These are phyloP conservation scores for Pyrus hybrid DNA, from an alignment of 331 rosid genomes.

Conservation along the genomic window DNA sequence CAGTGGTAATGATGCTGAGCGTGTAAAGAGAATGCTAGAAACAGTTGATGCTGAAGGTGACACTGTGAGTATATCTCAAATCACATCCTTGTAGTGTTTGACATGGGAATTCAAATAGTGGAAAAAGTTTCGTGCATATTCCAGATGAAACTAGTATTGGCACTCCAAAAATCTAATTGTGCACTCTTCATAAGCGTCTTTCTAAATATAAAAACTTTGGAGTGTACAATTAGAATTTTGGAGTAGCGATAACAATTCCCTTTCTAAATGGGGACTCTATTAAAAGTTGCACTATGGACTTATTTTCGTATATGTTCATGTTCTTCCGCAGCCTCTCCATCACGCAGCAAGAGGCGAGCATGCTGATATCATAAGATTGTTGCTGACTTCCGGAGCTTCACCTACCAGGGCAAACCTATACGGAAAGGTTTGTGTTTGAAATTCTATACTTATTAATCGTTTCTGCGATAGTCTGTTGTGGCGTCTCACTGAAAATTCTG, in stretches of 20 bases:
- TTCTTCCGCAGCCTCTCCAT: slow-evolving; percentile 71
- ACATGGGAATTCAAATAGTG: background rate
- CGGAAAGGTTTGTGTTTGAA: slow-evolving; percentile 49
- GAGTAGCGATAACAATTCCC: too few relatives aligned
- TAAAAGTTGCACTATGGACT: background rate
- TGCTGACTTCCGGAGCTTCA: slow-evolving; percentile 63
- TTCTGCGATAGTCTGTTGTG: background rate
- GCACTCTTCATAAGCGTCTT: too few relatives aligned
- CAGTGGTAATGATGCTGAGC: slow-evolving; percentile 35
- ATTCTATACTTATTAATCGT: background rate
- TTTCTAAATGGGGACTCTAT: background rate
- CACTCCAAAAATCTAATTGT: too few relatives aligned
- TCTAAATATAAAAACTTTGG: too few relatives aligned
- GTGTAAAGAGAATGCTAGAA: slow-evolving; percentile 67
- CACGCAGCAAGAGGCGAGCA: slow-evolving; percentile 93
- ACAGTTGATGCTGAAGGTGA: slow-evolving; percentile 89
- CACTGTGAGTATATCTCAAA: slow-evolving; percentile 50
- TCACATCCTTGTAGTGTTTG: background rate
- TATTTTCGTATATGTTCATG: background rate
- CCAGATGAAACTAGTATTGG: too few relatives aligned
- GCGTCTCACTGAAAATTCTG: slow-evolving; percentile 10
- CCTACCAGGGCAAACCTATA: slow-evolving; percentile 46
- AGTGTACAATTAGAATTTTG: too few relatives aligned
- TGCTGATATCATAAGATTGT: slow-evolving; percentile 43
- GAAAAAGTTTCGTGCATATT: background rate